Evolutionary conservation across 108 stramenopile species (phyloP).

Genomic region (Cyclotella atomus): DNA sequence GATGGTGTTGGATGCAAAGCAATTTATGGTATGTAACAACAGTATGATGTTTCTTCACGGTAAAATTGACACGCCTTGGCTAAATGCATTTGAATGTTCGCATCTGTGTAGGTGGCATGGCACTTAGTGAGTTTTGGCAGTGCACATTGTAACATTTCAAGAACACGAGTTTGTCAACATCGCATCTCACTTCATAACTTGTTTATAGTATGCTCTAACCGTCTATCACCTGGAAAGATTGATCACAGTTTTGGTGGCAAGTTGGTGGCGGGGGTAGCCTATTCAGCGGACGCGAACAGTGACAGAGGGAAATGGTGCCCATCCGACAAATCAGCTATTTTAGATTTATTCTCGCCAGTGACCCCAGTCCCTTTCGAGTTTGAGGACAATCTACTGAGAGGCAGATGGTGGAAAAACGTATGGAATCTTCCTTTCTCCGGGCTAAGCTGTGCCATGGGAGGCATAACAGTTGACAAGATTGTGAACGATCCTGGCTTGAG

Average conservation of each 20-base stretch:
- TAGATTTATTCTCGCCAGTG: slow-evolving; percentile 60
- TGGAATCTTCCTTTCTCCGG: slow-evolving; percentile 92
- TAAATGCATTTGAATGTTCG: neutral
- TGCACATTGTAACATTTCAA: neutral
- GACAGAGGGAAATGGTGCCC: slow-evolving; percentile 29
- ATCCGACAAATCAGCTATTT: slow-evolving; percentile 52
- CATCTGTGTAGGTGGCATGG: slow-evolving; percentile 61
- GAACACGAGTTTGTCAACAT: neutral
- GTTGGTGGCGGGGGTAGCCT: slow-evolving; percentile 38
- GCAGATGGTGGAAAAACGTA: slow-evolving; percentile 83
- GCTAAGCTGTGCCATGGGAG: slow-evolving; percentile 87
- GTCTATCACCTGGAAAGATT: slow-evolving; percentile 62
- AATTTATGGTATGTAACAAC: slow-evolving; percentile 55
- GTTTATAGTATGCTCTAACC: slow-evolving; percentile 67
- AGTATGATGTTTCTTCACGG: neutral
- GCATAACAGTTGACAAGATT: slow-evolving; percentile 85
- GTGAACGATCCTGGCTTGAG: slow-evolving; percentile 75
- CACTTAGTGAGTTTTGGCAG: slow-evolving; percentile 35
- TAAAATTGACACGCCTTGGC: neutral
- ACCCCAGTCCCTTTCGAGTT: slow-evolving; percentile 55
- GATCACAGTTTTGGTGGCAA: slow-evolving; percentile 77
- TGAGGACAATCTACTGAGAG: slow-evolving; percentile 64
- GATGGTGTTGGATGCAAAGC: slow-evolving; percentile 62
- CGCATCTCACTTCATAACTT: neutral
- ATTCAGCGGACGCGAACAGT: slow-evolving; percentile 42